These are phyloP conservation scores for Teunomyces tritomae DNA, from an alignment of 805 yeast genomes.

Conservation along the genomic window DNA sequence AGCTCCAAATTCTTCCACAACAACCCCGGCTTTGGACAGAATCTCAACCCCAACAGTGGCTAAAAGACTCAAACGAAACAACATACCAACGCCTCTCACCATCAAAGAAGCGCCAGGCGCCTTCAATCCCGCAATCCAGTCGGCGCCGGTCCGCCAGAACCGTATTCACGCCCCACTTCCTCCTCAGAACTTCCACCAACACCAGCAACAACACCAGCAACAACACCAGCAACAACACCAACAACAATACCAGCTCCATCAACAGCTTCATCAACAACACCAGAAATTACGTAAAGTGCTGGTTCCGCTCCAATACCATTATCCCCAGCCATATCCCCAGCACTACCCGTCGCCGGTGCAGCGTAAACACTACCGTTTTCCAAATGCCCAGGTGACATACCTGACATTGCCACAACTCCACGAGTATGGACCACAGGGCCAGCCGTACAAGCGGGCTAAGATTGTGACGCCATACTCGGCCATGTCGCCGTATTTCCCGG, in stretches of 20 bases:
- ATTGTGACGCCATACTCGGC: conserved; percentile 10
- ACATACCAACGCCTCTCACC: conserved; percentile 31
- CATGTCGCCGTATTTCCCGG: conserved; percentile 7
- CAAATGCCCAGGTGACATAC: conserved; percentile 11
- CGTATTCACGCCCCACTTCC: neutral
- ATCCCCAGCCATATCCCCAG: conserved; percentile 3
- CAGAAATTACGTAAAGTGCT: neutral
- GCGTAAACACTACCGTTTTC: conserved; percentile 10
- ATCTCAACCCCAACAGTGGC: conserved; percentile 16
- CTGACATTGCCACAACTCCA: conserved; percentile 8
- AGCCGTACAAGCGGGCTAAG: conserved; percentile 5
- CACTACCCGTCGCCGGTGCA: conserved; percentile 9
- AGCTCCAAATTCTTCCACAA: neutral
- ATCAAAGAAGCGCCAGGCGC: conserved; percentile 9
- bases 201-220: conserved; percentile 2
- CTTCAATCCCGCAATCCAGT: conserved; percentile 24
- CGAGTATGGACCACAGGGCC: neutral
- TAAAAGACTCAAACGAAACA: conserved; percentile 31
- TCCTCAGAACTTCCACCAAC: conserved; percentile 6
- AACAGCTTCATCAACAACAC: conserved; percentile 3
- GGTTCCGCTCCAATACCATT: neutral
- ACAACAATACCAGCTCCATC: conserved; percentile 5
- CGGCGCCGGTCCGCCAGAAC: conserved; percentile 26
- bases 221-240: conserved; percentile 6
- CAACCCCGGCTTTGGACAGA: conserved; percentile 11